A percentile compares a stretch with the other conserved stretches of the same genome.
Evolutionary conservation across 805 yeast genomes (phyloP).

Genomic region (Starmerella gropengiesseri): DNA sequence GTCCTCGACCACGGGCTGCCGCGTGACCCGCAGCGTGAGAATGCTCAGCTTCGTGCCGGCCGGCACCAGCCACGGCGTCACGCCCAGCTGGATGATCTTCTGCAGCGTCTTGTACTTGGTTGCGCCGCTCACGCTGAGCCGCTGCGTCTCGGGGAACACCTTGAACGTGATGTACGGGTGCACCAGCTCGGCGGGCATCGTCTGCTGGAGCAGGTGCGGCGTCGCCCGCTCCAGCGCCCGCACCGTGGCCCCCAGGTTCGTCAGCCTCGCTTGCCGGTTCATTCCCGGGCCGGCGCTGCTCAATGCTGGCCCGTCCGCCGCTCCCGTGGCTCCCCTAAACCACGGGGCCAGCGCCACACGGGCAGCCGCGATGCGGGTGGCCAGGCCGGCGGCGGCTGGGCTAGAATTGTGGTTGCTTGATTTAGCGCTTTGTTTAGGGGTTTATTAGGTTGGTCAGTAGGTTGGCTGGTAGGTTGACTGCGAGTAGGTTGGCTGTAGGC

Average conservation of each 20-base stretch:
- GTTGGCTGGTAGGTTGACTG: too few relatives aligned
- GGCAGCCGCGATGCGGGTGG: too few relatives aligned
- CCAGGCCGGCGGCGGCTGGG: too few relatives aligned
- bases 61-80: slow-evolving; percentile 27
- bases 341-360: too few relatives aligned
- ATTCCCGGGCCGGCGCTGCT: background rate
- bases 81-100: slow-evolving; percentile 26
- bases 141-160: slow-evolving; percentile 27
- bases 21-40: slow-evolving; percentile 17
- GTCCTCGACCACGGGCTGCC: slow-evolving; percentile 13
- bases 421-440: too few relatives aligned
- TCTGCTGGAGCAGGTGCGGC: slow-evolving; percentile 25
- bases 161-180: slow-evolving; percentile 25
- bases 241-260: slow-evolving; percentile 27
- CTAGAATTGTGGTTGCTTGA: too few relatives aligned
- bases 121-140: slow-evolving; percentile 26
- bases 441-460: too few relatives aligned
- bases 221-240: slow-evolving; percentile 22
- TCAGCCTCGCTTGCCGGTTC: slow-evolving; percentile 23
- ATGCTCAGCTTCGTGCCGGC: slow-evolving; percentile 23
- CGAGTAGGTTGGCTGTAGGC: too few relatives aligned
- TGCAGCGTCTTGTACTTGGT: slow-evolving; percentile 25
- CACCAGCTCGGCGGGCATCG: slow-evolving; percentile 25
- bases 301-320: too few relatives aligned
- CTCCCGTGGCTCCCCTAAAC: too few relatives aligned